Evolutionary conservation across 306 rosid species (phyloP).

Genomic region (Pyrus betulifolia): DNA sequence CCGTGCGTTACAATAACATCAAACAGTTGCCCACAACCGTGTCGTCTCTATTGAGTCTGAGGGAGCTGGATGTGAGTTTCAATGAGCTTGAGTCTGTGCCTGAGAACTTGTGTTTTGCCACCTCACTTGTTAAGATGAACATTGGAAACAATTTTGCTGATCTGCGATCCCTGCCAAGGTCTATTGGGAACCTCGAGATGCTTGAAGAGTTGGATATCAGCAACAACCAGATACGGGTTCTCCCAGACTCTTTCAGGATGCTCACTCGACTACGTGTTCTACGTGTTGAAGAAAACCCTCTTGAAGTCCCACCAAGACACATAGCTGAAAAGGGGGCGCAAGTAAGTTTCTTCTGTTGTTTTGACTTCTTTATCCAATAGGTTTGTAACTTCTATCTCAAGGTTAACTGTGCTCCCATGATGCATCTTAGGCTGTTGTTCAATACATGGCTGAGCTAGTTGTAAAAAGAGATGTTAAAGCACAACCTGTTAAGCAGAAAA

Average conservation of each 20-base stretch:
- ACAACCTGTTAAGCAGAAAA: slow-evolving; percentile 55
- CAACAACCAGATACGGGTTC: slow-evolving; percentile 73
- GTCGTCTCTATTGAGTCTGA: slow-evolving; percentile 63
- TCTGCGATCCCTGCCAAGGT: slow-evolving; percentile 59
- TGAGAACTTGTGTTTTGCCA: slow-evolving; percentile 82
- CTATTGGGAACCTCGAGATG: slow-evolving; percentile 82
- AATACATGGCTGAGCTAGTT: slow-evolving; percentile 63
- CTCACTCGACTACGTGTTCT: slow-evolving; percentile 54
- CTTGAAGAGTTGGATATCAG: slow-evolving; percentile 92
- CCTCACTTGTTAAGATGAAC: slow-evolving; percentile 72
- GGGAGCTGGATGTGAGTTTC: slow-evolving; percentile 77
- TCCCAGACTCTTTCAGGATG: slow-evolving; percentile 72
- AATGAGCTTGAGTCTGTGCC: slow-evolving; percentile 84
- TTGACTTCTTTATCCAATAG: slow-evolving; percentile 6
- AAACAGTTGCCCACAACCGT: slow-evolving; percentile 79
- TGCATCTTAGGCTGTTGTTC: slow-evolving; percentile 76
- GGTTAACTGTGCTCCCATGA: slow-evolving; percentile 14
- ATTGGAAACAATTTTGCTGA: slow-evolving; percentile 87
- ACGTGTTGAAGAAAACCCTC: slow-evolving; percentile 76
- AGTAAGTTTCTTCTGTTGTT: slow-evolving; percentile 27
- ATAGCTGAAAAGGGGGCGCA: slow-evolving; percentile 75
- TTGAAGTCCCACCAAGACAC: slow-evolving; percentile 81
- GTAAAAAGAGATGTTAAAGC: slow-evolving; percentile 49
- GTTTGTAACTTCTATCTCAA: background rate
- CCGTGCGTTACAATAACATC: slow-evolving; percentile 71